phyloP scores from a whole-genome alignment of 352 stramenopile genomes.

The Phytophthora pseudosyringae region DNA sequence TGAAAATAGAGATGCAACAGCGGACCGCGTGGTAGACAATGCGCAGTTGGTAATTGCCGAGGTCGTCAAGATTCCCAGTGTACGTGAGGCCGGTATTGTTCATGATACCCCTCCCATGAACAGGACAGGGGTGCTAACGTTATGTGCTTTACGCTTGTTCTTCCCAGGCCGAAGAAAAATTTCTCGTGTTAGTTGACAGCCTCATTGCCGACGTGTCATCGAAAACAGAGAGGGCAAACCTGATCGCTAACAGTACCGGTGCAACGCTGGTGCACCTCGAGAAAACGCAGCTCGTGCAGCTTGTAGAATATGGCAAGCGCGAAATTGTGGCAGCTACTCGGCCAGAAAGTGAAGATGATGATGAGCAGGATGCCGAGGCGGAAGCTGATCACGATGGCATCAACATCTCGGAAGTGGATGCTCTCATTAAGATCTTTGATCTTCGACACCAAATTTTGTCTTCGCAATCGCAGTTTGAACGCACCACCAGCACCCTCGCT shows the following conservation, averaged over 20 bases:
- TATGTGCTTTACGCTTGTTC: background rate
- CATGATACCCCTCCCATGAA: background rate
- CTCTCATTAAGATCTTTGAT: conserved; percentile 75
- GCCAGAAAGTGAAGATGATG: conserved; percentile 32
- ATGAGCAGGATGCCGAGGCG: conserved; percentile 26
- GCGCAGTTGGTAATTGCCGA: conserved; percentile 20
- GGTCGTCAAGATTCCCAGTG: conserved; percentile 14
- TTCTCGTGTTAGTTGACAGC: conserved; percentile 58
- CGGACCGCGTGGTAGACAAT: conserved; percentile 1
- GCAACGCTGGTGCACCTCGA: conserved; percentile 77
- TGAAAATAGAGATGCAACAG: conserved; percentile 1
- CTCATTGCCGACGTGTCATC: conserved; percentile 71
- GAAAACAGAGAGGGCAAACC: conserved; percentile 54
- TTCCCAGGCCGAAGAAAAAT: conserved; percentile 57
- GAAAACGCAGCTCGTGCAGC: conserved; percentile 70
- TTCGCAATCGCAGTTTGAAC: conserved; percentile 69
- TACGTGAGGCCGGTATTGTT: conserved; percentile 19
- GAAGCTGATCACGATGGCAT: conserved; percentile 21
- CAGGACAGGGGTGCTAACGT: background rate
- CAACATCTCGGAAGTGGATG: conserved; percentile 66
- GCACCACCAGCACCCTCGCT: conserved; percentile 54
- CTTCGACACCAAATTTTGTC: conserved; percentile 78
- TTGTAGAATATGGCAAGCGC: conserved; percentile 63
- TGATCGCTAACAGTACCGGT: conserved; percentile 78
- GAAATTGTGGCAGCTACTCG: conserved; percentile 52